These are phyloP conservation scores for Mangifera indica DNA, from an alignment of 345 rosid genomes.

Conservation along the genomic window DNA sequence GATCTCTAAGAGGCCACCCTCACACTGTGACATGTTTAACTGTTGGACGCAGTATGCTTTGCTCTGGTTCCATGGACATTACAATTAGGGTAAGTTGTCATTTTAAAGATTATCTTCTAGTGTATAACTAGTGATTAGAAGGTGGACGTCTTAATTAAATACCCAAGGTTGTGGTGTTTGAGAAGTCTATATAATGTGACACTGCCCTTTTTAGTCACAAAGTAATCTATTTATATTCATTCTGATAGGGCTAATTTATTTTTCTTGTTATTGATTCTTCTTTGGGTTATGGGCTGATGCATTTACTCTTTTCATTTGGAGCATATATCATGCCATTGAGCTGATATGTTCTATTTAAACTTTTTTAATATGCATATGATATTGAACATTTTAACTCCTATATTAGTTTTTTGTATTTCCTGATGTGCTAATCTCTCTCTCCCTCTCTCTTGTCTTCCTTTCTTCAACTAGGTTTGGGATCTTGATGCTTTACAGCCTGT, in stretches of 20 bases:
- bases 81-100: no score
- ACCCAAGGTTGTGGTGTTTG: background rate
- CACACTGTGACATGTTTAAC: no score
- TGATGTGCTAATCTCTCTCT: background rate
- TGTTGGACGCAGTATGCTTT: no score
- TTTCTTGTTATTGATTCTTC: no score
- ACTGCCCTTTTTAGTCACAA: background rate
- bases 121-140: no score
- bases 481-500: conserved; percentile 36
- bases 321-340: background rate
- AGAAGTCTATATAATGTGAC: background rate
- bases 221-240: background rate
- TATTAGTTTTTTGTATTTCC: background rate
- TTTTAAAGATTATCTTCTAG: no score
- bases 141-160: no score
- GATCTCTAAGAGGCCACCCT: background rate
- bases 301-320: no score
- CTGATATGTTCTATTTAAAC: background rate
- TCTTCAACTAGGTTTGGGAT: conserved; percentile 52
- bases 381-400: background rate
- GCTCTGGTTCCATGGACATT: no score
- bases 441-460: background rate
- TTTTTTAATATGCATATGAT: background rate
- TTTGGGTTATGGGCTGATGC: no score
- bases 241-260: no score